Evolutionary conservation across 495 filamentous ascomycete species (phyloP).

Genomic region (Pseudevernia furfuracea): DNA sequence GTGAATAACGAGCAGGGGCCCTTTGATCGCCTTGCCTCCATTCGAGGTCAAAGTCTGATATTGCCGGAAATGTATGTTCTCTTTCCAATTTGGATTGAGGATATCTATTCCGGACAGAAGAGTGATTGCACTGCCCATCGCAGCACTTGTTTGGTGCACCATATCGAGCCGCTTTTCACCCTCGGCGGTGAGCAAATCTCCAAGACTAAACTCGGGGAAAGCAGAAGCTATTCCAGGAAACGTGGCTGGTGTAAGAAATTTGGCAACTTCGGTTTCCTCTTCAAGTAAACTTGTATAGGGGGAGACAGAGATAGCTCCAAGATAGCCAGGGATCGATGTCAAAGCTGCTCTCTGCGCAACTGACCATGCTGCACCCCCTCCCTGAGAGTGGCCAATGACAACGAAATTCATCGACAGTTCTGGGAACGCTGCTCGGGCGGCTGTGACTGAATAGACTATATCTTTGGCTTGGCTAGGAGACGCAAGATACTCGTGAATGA

Average conservation of each 20-base stretch:
- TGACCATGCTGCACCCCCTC: conserved; percentile 42
- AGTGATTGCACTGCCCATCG: conserved; percentile 25
- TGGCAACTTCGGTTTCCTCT: conserved; percentile 6
- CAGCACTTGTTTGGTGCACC: conserved; percentile 31
- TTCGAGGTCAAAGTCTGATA: conserved; percentile 15
- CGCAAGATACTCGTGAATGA: conserved; percentile 29
- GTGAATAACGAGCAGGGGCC: conserved; percentile 40
- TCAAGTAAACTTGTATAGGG: conserved; percentile 34
- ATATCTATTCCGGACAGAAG: conserved; percentile 17
- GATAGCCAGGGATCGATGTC: conserved; percentile 32
- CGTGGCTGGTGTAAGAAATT: conserved; percentile 17
- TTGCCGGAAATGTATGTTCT: conserved; percentile 23
- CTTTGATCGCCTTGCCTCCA: conserved; percentile 32
- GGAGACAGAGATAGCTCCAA: conserved; percentile 37
- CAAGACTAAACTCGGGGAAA: conserved; percentile 20
- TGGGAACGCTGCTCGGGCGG: conserved; percentile 38
- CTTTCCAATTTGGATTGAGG: conserved; percentile 24
- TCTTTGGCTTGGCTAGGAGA: conserved; percentile 37
- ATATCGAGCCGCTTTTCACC: conserved; percentile 27
- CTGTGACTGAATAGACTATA: conserved; percentile 37
- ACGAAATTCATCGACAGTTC: conserved; percentile 33
- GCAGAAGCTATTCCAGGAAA: conserved; percentile 10
- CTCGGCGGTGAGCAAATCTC: conserved; percentile 27
- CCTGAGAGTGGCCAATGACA: conserved; percentile 44
- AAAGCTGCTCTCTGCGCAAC: conserved; percentile 35